Percentiles rank a stretch among this genome's conserved stretches.
phyloP scores from a whole-genome alignment of 768 basidiomycete species.

The Sporobolomyces roseus region DNA sequence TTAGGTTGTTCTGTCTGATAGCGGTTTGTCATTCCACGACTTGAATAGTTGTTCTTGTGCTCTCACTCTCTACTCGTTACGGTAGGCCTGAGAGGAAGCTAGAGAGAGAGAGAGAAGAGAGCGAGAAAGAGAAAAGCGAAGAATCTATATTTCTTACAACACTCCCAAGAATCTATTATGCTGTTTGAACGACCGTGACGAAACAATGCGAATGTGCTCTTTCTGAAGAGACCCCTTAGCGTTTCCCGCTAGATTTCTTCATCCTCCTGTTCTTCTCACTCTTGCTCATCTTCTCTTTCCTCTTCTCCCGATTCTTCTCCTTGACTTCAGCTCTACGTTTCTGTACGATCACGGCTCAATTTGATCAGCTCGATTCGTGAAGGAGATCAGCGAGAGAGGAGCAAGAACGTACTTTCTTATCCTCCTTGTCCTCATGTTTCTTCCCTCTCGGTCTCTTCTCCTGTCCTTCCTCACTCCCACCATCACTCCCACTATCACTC shows the following conservation, averaged over 20 bases:
- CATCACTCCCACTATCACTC: conserved; percentile 47
- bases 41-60: no score
- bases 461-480: conserved; percentile 47
- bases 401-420: conserved; percentile 33
- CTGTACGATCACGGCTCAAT: no score
- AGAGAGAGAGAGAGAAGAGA: neutral
- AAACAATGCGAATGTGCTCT: neutral
- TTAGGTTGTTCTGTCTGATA: no score
- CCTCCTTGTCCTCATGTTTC: conserved; percentile 47
- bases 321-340: conserved; percentile 33
- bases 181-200: no score
- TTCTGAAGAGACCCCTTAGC: neutral
- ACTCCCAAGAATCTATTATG: no score
- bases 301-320: conserved; percentile 36
- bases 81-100: neutral
- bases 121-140: no score
- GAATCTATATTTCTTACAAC: no score
- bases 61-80: neutral
- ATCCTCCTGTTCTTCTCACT: conserved; percentile 31
- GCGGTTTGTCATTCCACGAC: no score
- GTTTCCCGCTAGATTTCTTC: conserved; percentile 34
- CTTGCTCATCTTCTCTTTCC: conserved; percentile 38
- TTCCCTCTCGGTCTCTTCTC: conserved; percentile 74
- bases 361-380: no score
- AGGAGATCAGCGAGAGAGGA: neutral